Percentiles rank a stretch among this genome's conserved stretches.
phyloP scores from a whole-genome alignment of 106 monocot species.

The Phalaenopsis aphrodite region DNA sequence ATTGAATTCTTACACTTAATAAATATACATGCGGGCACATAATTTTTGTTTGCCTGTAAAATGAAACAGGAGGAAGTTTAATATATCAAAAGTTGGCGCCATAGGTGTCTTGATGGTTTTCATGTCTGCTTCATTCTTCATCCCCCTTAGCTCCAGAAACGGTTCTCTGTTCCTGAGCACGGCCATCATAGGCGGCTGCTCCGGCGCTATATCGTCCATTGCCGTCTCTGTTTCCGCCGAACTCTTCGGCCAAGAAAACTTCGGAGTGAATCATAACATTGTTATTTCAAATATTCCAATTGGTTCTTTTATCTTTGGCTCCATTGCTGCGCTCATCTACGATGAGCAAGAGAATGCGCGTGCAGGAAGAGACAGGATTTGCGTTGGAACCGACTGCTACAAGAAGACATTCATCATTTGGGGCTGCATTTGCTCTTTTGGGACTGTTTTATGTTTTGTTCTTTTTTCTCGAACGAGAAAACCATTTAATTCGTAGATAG shows the following conservation, averaged over 20 bases:
- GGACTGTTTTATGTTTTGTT: conserved; percentile 5
- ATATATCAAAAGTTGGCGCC: not conserved
- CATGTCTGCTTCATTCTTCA: conserved; percentile 9
- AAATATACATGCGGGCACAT: no score
- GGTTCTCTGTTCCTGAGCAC: conserved; percentile 6
- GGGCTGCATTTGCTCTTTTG: conserved; percentile 16
- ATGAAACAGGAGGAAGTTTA: not conserved
- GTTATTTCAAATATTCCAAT: conserved; percentile 19
- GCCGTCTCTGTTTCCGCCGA: conserved; percentile 18
- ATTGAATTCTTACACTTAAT: no score
- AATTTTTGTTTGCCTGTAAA: not conserved
- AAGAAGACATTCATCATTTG: conserved; percentile 12
- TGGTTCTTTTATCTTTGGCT: conserved; percentile 22
- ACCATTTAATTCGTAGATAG: not conserved
- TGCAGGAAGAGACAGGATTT: not conserved
- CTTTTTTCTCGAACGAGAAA: conserved; percentile 1
- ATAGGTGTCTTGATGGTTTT: conserved; percentile 15
- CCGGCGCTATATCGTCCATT: conserved; percentile 24
- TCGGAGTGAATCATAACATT: conserved; percentile 21
- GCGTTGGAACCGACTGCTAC: conserved; percentile 5
- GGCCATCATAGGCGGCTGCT: conserved; percentile 5
- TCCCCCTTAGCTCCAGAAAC: not conserved
- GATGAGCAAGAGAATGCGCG: not conserved
- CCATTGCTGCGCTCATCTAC: conserved; percentile 14
- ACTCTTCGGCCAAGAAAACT: conserved; percentile 16